Evolutionary conservation across 257 asterid species (phyloP), one percentile per base, ranked within the genome.

Genomic region (Plectranthus barbatus): DNA sequence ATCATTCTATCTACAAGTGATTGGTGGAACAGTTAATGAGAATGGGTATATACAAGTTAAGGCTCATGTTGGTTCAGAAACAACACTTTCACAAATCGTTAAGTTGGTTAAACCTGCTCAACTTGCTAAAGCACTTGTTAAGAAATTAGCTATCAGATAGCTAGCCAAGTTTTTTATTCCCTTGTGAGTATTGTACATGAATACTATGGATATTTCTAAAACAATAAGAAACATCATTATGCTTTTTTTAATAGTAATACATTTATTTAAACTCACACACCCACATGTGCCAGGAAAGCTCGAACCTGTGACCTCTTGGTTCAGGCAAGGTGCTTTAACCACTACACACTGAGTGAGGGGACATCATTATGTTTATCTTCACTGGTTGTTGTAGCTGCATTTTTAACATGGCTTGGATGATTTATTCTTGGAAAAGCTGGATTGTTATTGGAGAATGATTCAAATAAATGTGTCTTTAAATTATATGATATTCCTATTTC

Each of bases 61-160:
- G 81, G 97, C 95, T 71, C 96, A 92, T 76, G 88, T 92, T 72
- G 98, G 97, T 77, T 86, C 97, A 2, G 98, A 92, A 81, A 88
- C 97, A 46, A 87, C 98, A 61, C 91, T 92, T 63, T 92, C 97
- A 70, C 97, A 92, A 75, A 92, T 92, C 56, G 98, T 92, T 65
- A 91, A 92, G 70, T 78, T 92, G 70, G 97, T 92, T 72, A 97
- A 92, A 86, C 97, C 97, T 72, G 99, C 99, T 77, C 97, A 89
- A 83, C 97, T 92, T 68, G 97, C 99, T 46, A 86, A 86, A 82
- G 95, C 97, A 77, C 98, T 95, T 69, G 98, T 92, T 52, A 97
- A 92, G 81, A 92, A 88, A 83, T 81, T 92, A 76, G 98, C 98
- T 77, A 92, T 71, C 95, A 85, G 81, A 92, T n/a, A n/a, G n/a